Base-by-base conservation (phyloP, 805 yeast genomes). In the Cyberlindnera mrakii region DNA sequence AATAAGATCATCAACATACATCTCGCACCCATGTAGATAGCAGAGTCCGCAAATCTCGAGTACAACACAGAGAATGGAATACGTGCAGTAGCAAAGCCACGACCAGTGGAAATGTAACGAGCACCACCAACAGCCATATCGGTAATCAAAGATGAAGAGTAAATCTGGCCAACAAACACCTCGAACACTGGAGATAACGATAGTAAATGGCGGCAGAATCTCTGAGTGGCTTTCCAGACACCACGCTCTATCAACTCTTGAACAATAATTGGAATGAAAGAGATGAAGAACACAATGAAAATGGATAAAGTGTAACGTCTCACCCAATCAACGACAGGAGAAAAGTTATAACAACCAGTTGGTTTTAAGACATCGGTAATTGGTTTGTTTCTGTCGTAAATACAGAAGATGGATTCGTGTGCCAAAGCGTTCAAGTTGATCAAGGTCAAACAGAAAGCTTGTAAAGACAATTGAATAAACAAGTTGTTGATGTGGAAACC, bases 81-180 rank as follows among this genome's bases (percentile, higher is more conserved):
- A 70, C 93, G 77, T 16, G 85, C 77, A 39, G 90, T 84, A 36
- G 91, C 91, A 61, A 85, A 84, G 54, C 93, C 90, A 72, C 95
- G 75, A 62, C 93, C 93, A 15, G 93, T 85, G 34, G 90, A 79
- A 58, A 85, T 82, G 68, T 85, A 85, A 68, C 87, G 80, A 49
- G 95, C 95, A 64, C 93, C 93, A 65, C 95, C 95, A 51, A 84
- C 77, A 40, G 83, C 71, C 64, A 85, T 71, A 67, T 85, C 90
- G 57, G 79, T 80, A 44, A 76, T 66, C 54, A 85, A 66, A 11
- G 93, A 78, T 34, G 83, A 72, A 33, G 91, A 78, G 63, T 85
- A 85, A 50, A 84, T 77, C 65, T 82, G 86, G 64, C 89, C 85
- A 46, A 82, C 87, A 59, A 85, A 85, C 40, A 85, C 89, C 70